Percentiles rank a stretch among this genome's conserved stretches.
Conservation (phyloP, 768 basidiomycete genomes). For the Suillus americanus region DNA sequence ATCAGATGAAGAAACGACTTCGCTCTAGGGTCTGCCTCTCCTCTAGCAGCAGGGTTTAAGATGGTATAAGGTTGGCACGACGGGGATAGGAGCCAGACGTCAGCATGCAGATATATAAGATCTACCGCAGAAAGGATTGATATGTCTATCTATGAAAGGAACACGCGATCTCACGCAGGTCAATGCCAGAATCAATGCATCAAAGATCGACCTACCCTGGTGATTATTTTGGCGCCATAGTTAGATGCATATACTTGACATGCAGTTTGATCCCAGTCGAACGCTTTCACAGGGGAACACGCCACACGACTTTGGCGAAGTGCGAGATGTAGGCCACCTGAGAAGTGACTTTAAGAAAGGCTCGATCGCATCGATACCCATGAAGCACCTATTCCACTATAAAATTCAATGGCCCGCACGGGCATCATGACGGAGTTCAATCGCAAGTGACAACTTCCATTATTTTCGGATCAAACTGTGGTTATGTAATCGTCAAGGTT, state of each 20-base stretch:
- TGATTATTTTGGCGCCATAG: slow-evolving; percentile 44
- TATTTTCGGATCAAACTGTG: neutral
- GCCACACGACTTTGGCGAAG: slow-evolving; percentile 49
- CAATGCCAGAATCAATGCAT: neutral
- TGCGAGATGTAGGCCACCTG: slow-evolving; percentile 75
- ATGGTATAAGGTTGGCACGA: slow-evolving; percentile 86
- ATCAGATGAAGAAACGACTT: slow-evolving; percentile 74
- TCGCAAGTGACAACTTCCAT: neutral
- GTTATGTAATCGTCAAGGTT: slow-evolving; percentile 9
- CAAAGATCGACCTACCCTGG: slow-evolving; percentile 42
- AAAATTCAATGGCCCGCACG: slow-evolving; percentile 57
- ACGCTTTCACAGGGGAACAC: slow-evolving; percentile 60
- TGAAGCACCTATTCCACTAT: slow-evolving; percentile 70
- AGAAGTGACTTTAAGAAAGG: neutral
- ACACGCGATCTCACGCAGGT: neutral
- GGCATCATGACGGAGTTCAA: slow-evolving; percentile 6
- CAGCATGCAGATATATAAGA: slow-evolving; percentile 48
- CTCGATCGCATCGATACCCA: neutral
- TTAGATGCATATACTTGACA: slow-evolving; percentile 70
- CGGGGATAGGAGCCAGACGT: slow-evolving; percentile 79
- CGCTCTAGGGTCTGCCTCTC: slow-evolving; percentile 70
- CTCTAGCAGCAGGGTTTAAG: slow-evolving; percentile 71
- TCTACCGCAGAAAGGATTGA: slow-evolving; percentile 48
- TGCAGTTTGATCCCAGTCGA: slow-evolving; percentile 80
- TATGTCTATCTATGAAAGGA: slow-evolving; percentile 53